Base-by-base conservation (phyloP, 2,329 filamentous ascomycete genomes). In the Botrytis hyacinthi region DNA sequence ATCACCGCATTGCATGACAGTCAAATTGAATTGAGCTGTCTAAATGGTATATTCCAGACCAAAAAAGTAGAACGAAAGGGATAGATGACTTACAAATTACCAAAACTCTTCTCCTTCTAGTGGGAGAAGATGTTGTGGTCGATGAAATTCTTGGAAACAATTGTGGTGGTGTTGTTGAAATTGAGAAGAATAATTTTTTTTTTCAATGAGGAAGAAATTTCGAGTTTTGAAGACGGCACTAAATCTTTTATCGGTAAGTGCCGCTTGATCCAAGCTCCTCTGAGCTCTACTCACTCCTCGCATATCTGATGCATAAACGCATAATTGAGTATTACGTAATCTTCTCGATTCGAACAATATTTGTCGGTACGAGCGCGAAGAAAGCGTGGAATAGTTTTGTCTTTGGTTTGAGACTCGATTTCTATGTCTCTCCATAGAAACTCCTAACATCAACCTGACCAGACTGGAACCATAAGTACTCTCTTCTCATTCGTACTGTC, bases 1-100 rank as follows among this genome's bases (percentile, higher is more conserved):
- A 91, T 92, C 90, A 91, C 80, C 81, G 85, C 85, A 81, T 72
- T 74, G 77, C 75, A 74, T 42, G 57, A 68, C 61, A 63, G 71
- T 51, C 42, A 54, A 35, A 59, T 67, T 65, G 16, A 44, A 59
- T n/a, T 35, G 37, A 26, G n/a, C 66, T 32, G 37, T 69, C 37
- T 20, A 8, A 9, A 42, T 69, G 12, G 37, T 57, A 26, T 57
- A 16, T 42, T 42, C 32, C 37, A 26, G 26, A 16, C 20, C 3
- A 46, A 57, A n/a, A 26, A 16, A n/a, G 29, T 32, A 32, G 22
- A 69, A 48, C 42, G 66, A 60, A 63, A 68, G 35, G 35, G 22
- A 14, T 20, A 9, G 35, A 37, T 44, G 32, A 76, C 76, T 76
- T 76, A 77, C 76, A 77, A 73, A 61, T 72, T 63, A 42, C 66